Percentiles rank a stretch among this genome's conserved stretches.
Evolutionary conservation across 2,329 filamentous ascomycete species (phyloP).

Genomic region (Nannizzia gypsea): DNA sequence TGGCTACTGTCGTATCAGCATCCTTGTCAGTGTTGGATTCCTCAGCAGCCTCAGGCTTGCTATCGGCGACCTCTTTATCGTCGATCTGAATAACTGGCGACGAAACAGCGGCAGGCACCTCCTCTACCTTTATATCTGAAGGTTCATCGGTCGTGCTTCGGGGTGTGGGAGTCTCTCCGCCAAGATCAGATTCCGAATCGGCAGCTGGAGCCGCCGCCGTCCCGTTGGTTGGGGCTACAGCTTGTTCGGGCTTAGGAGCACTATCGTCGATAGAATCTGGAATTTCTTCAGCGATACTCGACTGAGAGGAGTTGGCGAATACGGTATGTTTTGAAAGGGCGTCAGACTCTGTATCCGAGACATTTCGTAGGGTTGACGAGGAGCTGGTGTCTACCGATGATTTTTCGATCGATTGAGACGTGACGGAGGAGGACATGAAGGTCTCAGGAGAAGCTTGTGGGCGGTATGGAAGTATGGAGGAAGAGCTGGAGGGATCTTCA

Average conservation of each 20-base stretch:
- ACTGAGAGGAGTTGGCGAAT: constrained; percentile 1
- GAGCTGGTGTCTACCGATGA: neutral
- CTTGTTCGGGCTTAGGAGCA: neutral
- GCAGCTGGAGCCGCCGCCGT: neutral
- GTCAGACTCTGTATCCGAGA: neutral
- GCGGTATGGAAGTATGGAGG: neutral
- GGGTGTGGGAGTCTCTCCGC: constrained; percentile 9
- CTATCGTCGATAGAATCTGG: neutral
- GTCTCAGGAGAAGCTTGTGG: neutral
- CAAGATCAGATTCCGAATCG: constrained; percentile 4
- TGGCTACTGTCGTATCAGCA: neutral
- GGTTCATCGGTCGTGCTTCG: constrained; percentile 6
- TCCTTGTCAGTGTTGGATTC: neutral
- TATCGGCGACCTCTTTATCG: neutral
- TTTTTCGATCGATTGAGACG: neutral
- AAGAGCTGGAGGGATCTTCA: neutral
- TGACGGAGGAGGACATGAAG: neutral
- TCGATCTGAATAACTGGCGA: neutral
- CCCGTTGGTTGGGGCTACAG: too few relatives aligned
- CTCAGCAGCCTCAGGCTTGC: neutral
- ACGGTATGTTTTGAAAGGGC: neutral
- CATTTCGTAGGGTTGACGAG: neutral
- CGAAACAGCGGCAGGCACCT: neutral
- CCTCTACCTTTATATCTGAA: neutral
- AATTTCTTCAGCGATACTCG: neutral